A percentile compares a stretch with the other conserved stretches of the same genome.
Evolutionary conservation across 306 rosid genomes (phyloP).

Genomic region (Castanea crenata): DNA sequence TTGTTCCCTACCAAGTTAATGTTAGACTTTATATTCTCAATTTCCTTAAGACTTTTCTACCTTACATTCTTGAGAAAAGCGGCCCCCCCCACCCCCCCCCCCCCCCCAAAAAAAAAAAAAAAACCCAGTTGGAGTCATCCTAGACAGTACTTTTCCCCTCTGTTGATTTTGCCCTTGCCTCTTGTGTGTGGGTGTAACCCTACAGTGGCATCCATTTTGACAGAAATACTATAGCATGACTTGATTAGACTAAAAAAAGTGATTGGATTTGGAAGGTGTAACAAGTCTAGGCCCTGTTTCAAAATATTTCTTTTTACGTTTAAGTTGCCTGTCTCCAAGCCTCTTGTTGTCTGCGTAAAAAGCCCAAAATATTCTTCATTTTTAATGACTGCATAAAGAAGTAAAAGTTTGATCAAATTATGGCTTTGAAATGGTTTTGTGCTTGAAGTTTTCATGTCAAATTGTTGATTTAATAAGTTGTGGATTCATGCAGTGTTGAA

Average conservation of each 20-base stretch:
- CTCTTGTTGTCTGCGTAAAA: background rate
- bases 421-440: background rate
- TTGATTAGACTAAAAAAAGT: background rate
- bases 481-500: background rate
- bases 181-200: background rate
- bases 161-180: too few species aligned
- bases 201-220: background rate
- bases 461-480: background rate
- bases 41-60: too few species aligned
- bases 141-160: too few species aligned
- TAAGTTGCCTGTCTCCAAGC: background rate
- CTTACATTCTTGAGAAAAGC: too few species aligned
- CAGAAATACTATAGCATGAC: background rate
- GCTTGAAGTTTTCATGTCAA: background rate
- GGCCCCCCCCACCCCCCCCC: too few species aligned
- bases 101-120: too few species aligned
- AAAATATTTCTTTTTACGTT: background rate
- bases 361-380: background rate
- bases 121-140: too few species aligned
- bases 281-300: background rate
- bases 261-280: background rate
- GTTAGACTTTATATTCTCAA: too few species aligned
- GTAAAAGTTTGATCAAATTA: background rate
- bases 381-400: background rate
- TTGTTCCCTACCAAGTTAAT: too few species aligned